Conservation (phyloP, 441 rosid genomes). For the Codiaeum variegatum region DNA sequence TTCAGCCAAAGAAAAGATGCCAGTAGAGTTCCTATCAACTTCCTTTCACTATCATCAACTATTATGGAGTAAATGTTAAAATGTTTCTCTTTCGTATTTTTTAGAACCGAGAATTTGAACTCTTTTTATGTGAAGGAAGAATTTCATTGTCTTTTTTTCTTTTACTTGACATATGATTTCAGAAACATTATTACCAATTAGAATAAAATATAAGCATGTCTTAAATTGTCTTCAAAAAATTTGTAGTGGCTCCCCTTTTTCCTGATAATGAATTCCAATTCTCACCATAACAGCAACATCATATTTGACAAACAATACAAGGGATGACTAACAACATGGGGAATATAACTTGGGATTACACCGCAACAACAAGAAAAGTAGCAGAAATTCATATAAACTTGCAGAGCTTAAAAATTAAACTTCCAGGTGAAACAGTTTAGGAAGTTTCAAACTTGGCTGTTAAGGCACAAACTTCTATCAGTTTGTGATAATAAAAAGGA, state of each 20-base stretch:
- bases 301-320: neutral
- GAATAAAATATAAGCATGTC: neutral
- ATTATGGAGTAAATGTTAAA: neutral
- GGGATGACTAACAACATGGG: too few species aligned
- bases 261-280: neutral
- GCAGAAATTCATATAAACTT: neutral
- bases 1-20: neutral
- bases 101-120: neutral
- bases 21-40: neutral
- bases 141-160: neutral
- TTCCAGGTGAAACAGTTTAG: neutral
- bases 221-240: neutral
- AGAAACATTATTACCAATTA: neutral
- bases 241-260: neutral
- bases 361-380: neutral
- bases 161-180: neutral
- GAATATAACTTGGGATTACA: neutral
- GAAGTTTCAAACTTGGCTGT: neutral
- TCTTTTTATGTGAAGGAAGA: neutral
- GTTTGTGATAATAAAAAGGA: constrained; percentile 1
- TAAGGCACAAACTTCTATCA: constrained; percentile 5
- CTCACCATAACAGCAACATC: neutral
- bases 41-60: neutral
- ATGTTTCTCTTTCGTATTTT: neutral
- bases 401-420: neutral